phyloP scores from a whole-genome alignment of 805 yeast species.

The Helenozyma rhizophorensis region DNA sequence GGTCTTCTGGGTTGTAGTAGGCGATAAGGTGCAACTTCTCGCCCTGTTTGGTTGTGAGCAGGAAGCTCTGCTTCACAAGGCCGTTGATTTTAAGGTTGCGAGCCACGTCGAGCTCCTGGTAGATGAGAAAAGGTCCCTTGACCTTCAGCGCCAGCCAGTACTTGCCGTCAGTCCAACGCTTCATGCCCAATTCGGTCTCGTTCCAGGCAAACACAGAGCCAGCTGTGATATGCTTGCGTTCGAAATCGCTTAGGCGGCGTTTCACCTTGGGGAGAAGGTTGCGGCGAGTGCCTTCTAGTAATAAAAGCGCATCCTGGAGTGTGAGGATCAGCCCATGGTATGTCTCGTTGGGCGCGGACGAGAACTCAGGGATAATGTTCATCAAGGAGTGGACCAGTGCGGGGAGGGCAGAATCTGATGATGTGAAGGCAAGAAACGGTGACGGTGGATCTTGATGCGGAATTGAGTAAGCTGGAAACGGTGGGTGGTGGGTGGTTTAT shows the following conservation, averaged over 20 bases:
- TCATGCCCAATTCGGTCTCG: slow-evolving; percentile 66
- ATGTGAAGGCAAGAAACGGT: too few relatives aligned
- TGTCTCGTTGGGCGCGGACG: slow-evolving; percentile 33
- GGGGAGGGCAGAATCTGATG: neutral
- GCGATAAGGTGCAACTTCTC: slow-evolving; percentile 59
- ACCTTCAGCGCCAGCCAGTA: slow-evolving; percentile 73
- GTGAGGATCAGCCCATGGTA: slow-evolving; percentile 57
- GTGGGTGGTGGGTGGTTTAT: too few relatives aligned
- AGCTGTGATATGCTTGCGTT: slow-evolving; percentile 48
- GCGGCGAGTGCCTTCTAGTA: slow-evolving; percentile 60
- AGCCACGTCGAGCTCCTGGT: slow-evolving; percentile 52
- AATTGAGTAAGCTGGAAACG: too few relatives aligned
- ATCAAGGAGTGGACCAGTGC: neutral
- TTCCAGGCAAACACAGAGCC: slow-evolving; percentile 72
- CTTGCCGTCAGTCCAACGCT: slow-evolving; percentile 76
- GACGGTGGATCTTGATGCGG: too few relatives aligned
- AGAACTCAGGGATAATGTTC: slow-evolving; percentile 2
- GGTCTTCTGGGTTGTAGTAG: slow-evolving; percentile 27
- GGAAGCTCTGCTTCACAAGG: slow-evolving; percentile 60
- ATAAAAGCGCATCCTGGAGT: slow-evolving; percentile 57
- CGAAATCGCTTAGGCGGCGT: slow-evolving; percentile 54
- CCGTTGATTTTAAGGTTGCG: slow-evolving; percentile 42
- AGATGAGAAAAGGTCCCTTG: slow-evolving; percentile 54
- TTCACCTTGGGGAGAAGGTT: slow-evolving; percentile 55
- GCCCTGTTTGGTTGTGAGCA: slow-evolving; percentile 48